Percentiles rank a stretch among this genome's conserved stretches.
Conservation (phyloP, 1,284 basidiomycete species). For the Ganoderma resinaceum region DNA sequence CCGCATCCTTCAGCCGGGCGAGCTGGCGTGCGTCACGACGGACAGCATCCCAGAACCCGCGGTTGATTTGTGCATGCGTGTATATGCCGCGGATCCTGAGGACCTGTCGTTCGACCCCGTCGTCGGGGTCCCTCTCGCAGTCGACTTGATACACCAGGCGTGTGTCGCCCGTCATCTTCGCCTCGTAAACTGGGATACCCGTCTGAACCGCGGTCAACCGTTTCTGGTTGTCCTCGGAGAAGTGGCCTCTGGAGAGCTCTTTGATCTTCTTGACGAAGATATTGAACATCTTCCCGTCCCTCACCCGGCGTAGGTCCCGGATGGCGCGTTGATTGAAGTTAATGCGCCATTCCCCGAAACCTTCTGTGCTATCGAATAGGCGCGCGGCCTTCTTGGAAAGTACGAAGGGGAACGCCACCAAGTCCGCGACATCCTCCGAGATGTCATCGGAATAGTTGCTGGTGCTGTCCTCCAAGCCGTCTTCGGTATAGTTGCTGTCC, state of each 20-base stretch:
- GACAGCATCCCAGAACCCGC: constrained; percentile 63
- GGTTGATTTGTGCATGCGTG: constrained; percentile 63
- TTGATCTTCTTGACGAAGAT: constrained; percentile 69
- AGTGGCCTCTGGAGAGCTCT: constrained; percentile 70
- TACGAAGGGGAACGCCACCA: constrained; percentile 47
- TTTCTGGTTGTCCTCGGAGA: constrained; percentile 75
- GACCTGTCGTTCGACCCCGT: constrained; percentile 61
- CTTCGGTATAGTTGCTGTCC: neutral
- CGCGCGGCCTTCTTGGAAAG: constrained; percentile 57
- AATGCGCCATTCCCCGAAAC: constrained; percentile 61
- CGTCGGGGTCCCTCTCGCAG: constrained; percentile 51
- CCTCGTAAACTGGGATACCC: constrained; percentile 66
- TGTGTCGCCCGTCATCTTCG: constrained; percentile 68
- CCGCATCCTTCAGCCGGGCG: constrained; percentile 52
- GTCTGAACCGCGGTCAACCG: constrained; percentile 52
- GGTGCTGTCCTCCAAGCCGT: neutral
- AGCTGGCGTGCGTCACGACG: constrained; percentile 50
- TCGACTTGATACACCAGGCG: constrained; percentile 75
- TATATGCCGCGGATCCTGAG: constrained; percentile 70
- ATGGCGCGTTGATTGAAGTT: constrained; percentile 53
- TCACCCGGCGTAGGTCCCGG: constrained; percentile 49
- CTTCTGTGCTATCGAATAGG: constrained; percentile 57
- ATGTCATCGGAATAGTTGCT: neutral
- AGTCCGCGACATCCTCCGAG: neutral
- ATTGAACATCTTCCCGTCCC: constrained; percentile 49